These are phyloP conservation scores for Globisporangium nunn DNA, from an alignment of 352 stramenopile genomes.

Conservation along the genomic window DNA sequence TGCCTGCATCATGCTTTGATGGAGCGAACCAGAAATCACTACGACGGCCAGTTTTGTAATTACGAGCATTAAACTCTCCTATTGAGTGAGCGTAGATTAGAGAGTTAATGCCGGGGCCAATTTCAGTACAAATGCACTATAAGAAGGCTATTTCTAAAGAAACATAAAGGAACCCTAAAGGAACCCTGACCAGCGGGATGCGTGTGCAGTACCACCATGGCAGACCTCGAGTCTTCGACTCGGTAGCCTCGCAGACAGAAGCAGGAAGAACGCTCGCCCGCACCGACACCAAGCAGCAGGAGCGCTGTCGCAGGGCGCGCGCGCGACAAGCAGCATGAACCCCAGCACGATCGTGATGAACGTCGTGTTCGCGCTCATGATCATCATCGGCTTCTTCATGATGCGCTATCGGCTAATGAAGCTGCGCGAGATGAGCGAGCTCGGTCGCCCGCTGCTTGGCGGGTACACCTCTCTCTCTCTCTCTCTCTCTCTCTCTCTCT, in stretches of 20 bases:
- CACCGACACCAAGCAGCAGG: not conserved
- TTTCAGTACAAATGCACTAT: no score
- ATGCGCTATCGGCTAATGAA: slow-evolving; percentile 38
- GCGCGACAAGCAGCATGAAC: not conserved
- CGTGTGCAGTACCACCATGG: not conserved
- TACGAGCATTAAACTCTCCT: no score
- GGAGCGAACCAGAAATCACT: not conserved
- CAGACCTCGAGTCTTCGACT: not conserved
- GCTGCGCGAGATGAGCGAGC: slow-evolving; percentile 36
- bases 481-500: slow-evolving; percentile 2
- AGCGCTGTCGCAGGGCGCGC: not conserved
- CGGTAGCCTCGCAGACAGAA: not conserved
- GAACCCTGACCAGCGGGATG: no score
- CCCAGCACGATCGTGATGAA: slow-evolving; percentile 31
- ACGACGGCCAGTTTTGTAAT: no score
- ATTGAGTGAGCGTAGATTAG: no score
- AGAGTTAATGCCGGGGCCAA: no score
- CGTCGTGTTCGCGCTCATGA: slow-evolving; percentile 29
- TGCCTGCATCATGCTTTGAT: not conserved
- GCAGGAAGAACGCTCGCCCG: not conserved
- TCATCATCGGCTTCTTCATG: slow-evolving; percentile 44
- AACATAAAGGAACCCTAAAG: no score
- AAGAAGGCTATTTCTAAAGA: no score
- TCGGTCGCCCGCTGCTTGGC: slow-evolving; percentile 42
- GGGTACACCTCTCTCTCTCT: slow-evolving; percentile 26